A percentile compares a stretch with the other conserved stretches of the same genome.
Conservation (phyloP, 345 rosid genomes). For the Mangifera indica region DNA sequence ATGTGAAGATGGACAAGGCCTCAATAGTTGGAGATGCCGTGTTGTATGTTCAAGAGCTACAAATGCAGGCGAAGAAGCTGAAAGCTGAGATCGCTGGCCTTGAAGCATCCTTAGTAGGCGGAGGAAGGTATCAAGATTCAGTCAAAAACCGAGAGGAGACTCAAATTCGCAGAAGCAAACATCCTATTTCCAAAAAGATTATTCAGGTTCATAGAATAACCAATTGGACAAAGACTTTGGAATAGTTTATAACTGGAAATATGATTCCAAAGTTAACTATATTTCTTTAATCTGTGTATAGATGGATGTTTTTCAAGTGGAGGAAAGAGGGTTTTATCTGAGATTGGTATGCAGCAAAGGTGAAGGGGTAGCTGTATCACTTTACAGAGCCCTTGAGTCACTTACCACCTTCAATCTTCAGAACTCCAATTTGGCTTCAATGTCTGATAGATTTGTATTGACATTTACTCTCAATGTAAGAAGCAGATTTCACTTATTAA, state of each 20-base stretch:
- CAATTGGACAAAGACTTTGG: too few relatives aligned
- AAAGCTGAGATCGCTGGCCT: conserved; percentile 64
- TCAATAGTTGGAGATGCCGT: conserved; percentile 86
- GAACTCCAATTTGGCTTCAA: conserved; percentile 61
- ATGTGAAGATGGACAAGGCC: conserved; percentile 88
- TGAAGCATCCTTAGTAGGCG: conserved; percentile 48
- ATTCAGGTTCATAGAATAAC: conserved; percentile 42
- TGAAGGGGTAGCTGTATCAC: conserved; percentile 59
- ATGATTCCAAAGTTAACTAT: not conserved
- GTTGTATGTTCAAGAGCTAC: conserved; percentile 67
- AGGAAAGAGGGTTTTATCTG: conserved; percentile 64
- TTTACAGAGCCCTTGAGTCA: conserved; percentile 74
- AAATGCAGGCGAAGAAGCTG: conserved; percentile 62
- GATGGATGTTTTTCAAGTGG: conserved; percentile 78
- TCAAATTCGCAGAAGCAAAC: conserved; percentile 22
- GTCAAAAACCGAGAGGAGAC: conserved; percentile 18
- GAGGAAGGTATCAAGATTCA: conserved; percentile 29
- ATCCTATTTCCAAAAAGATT: conserved; percentile 44
- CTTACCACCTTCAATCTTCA: conserved; percentile 60
- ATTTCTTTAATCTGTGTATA: conserved; percentile 11
- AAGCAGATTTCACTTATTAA: not conserved
- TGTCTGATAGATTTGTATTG: conserved; percentile 47
- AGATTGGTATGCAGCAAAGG: conserved; percentile 59
- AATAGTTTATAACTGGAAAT: not conserved
- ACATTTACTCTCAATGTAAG: conserved; percentile 64